Evolutionary conservation across 441 rosid species (phyloP).

Genomic region (Euphorbia neoarborescens): DNA sequence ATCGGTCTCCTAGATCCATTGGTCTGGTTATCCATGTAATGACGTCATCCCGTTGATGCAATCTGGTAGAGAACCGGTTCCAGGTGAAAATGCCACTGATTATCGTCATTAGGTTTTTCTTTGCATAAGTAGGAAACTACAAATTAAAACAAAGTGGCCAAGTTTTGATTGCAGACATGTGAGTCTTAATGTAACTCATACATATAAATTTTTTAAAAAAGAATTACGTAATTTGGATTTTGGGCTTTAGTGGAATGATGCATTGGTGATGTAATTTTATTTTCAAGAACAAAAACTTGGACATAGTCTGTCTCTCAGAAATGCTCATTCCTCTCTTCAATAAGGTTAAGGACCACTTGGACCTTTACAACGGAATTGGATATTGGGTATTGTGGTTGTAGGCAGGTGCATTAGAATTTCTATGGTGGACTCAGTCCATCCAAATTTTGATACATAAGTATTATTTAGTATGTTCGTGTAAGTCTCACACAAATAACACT

Average conservation of each 20-base stretch:
- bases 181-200: slow-evolving; percentile 17
- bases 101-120: too few relatives aligned
- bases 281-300: slow-evolving; percentile 14
- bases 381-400: neutral
- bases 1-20: too few relatives aligned
- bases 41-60: too few relatives aligned
- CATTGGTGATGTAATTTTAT: neutral
- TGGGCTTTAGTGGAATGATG: slow-evolving; percentile 18
- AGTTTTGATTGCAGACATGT: slow-evolving; percentile 17
- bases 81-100: too few relatives aligned
- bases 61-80: too few relatives aligned
- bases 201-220: neutral
- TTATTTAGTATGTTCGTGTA: too few relatives aligned
- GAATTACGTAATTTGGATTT: neutral
- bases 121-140: slow-evolving; percentile 4
- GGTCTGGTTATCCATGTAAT: too few relatives aligned
- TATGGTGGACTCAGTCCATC: too few relatives aligned
- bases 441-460: too few relatives aligned
- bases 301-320: slow-evolving; percentile 20
- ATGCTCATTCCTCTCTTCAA: slow-evolving; percentile 19
- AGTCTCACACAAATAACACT: too few relatives aligned
- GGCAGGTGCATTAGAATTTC: too few relatives aligned
- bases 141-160: slow-evolving; percentile 12
- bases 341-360: slow-evolving; percentile 32
- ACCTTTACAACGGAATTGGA: slow-evolving; percentile 7